Evolutionary conservation across 306 rosid species (phyloP).

Genomic region (Sphenostylis stenocarpa): DNA sequence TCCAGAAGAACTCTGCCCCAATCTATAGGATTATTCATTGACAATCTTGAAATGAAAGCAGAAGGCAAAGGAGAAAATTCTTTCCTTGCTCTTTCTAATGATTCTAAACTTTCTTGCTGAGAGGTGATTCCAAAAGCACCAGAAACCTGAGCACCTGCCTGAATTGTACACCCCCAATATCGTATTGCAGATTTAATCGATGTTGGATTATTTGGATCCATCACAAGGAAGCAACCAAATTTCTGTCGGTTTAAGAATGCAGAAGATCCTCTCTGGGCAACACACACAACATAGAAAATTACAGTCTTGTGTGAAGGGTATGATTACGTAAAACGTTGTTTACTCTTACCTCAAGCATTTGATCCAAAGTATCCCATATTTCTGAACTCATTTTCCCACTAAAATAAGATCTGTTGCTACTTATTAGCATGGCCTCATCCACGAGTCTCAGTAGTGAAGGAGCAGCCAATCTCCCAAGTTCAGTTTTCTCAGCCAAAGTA

Average conservation of each 20-base stretch:
- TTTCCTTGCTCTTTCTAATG: constrained; percentile 45
- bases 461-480: constrained; percentile 87
- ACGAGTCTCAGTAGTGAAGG: constrained; percentile 89
- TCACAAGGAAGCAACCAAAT: constrained; percentile 77
- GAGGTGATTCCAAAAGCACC: constrained; percentile 71
- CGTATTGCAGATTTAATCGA: constrained; percentile 74
- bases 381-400: constrained; percentile 70
- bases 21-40: constrained; percentile 44
- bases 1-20: constrained; percentile 58
- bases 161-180: constrained; percentile 94
- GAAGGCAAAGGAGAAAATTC: constrained; percentile 68
- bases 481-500: constrained; percentile 82
- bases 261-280: constrained; percentile 73
- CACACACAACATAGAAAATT: constrained; percentile 31
- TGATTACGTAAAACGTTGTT: constrained; percentile 10
- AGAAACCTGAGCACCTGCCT: constrained; percentile 82
- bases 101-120: constrained; percentile 42
- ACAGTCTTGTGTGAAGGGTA: constrained; percentile 4
- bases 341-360: constrained; percentile 70
- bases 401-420: constrained; percentile 46
- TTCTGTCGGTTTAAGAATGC: constrained; percentile 69
- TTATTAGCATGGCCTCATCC: constrained; percentile 74
- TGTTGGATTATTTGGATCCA: constrained; percentile 68
- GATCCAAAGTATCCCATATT: constrained; percentile 77
- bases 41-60: constrained; percentile 61